These are phyloP conservation scores for Pelargonium cotyledonis DNA, from an alignment of 441 rosid genomes.

Conservation along the genomic window DNA sequence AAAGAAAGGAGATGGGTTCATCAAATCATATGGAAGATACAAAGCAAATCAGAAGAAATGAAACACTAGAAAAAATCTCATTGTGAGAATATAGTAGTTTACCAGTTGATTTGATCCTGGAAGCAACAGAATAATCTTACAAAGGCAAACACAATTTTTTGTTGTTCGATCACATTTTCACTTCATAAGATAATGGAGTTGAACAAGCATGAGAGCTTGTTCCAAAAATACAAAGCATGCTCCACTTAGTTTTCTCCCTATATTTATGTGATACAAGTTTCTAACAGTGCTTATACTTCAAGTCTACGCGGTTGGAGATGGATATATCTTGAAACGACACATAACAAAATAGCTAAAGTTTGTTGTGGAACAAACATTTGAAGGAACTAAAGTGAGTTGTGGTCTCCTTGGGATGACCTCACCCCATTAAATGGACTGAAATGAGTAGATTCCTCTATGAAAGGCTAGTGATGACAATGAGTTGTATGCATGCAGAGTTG, in stretches of 20 bases:
- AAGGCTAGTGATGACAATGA: not conserved
- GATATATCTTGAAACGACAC: not conserved
- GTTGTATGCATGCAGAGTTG: not conserved
- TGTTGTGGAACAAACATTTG: not conserved
- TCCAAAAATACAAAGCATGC: not conserved
- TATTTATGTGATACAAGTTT: not conserved
- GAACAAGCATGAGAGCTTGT: not conserved
- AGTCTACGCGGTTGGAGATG: not conserved
- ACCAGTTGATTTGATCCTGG: not conserved
- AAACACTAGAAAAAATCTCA: not conserved
- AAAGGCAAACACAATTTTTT: not conserved
- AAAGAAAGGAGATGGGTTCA: conserved; percentile 17
- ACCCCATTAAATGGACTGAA: not conserved
- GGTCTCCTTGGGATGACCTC: not conserved
- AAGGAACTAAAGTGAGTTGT: not conserved
- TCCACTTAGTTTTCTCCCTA: not conserved
- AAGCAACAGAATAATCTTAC: not conserved
- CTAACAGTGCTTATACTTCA: not conserved
- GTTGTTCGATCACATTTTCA: not conserved
- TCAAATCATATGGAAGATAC: conserved; percentile 6
- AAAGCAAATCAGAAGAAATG: conserved; percentile 10
- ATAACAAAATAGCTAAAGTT: not conserved
- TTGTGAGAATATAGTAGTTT: not conserved
- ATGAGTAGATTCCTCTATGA: not conserved
- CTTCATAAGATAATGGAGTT: not conserved